Evolutionary conservation across 352 stramenopile species (phyloP).

Genomic region (Peronospora farinosa): DNA sequence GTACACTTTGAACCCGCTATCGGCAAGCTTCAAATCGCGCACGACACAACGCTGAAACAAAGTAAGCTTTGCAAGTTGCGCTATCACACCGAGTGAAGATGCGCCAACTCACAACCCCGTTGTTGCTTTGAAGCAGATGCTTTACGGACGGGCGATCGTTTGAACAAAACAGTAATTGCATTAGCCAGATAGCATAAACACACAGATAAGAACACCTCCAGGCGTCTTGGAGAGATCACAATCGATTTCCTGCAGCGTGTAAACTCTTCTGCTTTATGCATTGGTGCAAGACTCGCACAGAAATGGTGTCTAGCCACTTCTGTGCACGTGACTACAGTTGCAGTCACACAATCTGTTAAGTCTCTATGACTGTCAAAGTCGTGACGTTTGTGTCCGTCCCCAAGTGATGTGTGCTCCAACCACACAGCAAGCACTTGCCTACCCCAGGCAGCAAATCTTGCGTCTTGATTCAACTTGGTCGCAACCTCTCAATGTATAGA

Average conservation of each 20-base stretch:
- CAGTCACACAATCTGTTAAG: slow-evolving; percentile 15
- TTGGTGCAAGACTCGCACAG: neutral
- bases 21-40: neutral
- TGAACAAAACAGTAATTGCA: slow-evolving; percentile 2
- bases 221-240: too few relatives aligned
- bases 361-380: too few relatives aligned
- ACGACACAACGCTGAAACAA: too few relatives aligned
- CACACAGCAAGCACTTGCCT: too few relatives aligned
- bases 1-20: too few relatives aligned
- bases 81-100: neutral
- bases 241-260: too few relatives aligned
- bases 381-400: too few relatives aligned
- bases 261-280: too few relatives aligned
- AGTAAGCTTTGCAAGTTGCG: slow-evolving; percentile 15
- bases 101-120: slow-evolving; percentile 2
- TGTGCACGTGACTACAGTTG: slow-evolving; percentile 22
- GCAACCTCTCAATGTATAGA: too few relatives aligned
- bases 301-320: slow-evolving; percentile 2
- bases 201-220: slow-evolving; percentile 15
- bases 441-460: too few relatives aligned
- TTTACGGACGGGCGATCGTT: slow-evolving; percentile 12
- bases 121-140: slow-evolving; percentile 12
- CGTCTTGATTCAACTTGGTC: too few relatives aligned
- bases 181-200: slow-evolving; percentile 15
- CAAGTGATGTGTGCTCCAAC: too few relatives aligned